Evolutionary conservation across 345 rosid genomes (phyloP), one percentile per base, ranked within the genome.

Genomic region (Camelina sativa): DNA sequence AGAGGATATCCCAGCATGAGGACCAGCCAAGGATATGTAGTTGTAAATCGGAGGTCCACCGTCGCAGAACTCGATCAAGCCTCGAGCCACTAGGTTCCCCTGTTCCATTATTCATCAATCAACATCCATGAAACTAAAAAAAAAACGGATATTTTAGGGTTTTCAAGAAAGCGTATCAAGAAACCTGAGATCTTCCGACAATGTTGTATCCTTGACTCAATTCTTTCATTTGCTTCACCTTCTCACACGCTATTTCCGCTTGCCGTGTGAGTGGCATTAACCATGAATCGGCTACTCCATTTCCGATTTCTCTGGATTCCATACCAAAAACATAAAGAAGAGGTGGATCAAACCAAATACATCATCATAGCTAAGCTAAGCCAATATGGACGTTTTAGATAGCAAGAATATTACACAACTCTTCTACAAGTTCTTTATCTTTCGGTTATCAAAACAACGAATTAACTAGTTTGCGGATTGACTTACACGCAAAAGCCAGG

Each of bases 1-100:
- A 69, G 97, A 90, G 71, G 99, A 96, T 51, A 93, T 84, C 15
- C 99, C 99, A 78, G 99, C 97, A 81, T 95, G 97, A 68, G 97
- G 99, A 69, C 98, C 99, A 54, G 82, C 99, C 59, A 95, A 79
- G 23, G 99, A 91, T 76, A 95, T 74, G 67, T 83, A 91, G 80
- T 91, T 95, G 78, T 80, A 81, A 34, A 95, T 92, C n/a, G 83
- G 91, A 62, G 97, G 97, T 22, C 86, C 91, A 47, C 81, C 97
- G 2, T 90, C 87, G 52, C 99, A 95, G 71, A 87, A 87, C 86
- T 95, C 91, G 37, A 91, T 52, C 52, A 95, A 87, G 8, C 93
- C 99, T 54, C 97, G 89, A 25, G 85, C 99, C 44, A 95, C 93
- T 76, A 95, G 82, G 76, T 89, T 95, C 15, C 99, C 99, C 97